Evolutionary conservation across 306 rosid species (phyloP).

Genomic region (Macrotyloma uniflorum): DNA sequence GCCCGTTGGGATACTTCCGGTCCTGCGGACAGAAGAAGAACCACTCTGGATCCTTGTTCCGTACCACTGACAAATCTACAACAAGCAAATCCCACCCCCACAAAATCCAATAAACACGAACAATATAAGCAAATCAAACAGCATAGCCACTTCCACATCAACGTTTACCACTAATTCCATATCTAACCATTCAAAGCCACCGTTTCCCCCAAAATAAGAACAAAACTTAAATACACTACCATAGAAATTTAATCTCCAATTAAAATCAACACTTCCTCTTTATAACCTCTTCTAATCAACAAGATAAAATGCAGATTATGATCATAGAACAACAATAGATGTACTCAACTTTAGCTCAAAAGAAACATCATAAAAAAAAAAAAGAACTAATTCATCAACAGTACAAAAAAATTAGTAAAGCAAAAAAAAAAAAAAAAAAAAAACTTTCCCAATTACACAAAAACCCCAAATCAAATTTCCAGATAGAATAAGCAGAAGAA

Average conservation of each 20-base stretch:
- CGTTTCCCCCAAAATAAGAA: background rate
- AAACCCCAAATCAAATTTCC: background rate
- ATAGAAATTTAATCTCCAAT: background rate
- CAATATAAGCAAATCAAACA: conserved; percentile 23
- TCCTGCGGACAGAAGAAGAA: conserved; percentile 98
- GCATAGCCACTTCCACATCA: conserved; percentile 16
- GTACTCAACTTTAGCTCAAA: background rate
- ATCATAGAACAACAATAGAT: background rate
- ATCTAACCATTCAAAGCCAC: background rate
- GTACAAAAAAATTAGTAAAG: background rate
- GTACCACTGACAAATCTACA: conserved; percentile 72
- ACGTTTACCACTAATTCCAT: background rate
- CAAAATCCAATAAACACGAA: background rate
- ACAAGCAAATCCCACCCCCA: conserved; percentile 9
- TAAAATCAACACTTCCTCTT: background rate
- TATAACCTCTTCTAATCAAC: background rate
- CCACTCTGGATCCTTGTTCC: conserved; percentile 91
- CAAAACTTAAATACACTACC: background rate
- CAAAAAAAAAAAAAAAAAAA: background rate
- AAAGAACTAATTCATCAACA: background rate
- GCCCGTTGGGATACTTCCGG: conserved; percentile 90
- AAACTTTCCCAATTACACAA: conserved; percentile 1
- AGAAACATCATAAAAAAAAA: background rate
- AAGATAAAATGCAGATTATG: background rate
- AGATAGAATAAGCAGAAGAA: too few relatives aligned